Percentiles rank a stretch among this genome's conserved stretches.
phyloP scores from a whole-genome alignment of 148 eudicot genomes.

The Rhododendron ovatum region DNA sequence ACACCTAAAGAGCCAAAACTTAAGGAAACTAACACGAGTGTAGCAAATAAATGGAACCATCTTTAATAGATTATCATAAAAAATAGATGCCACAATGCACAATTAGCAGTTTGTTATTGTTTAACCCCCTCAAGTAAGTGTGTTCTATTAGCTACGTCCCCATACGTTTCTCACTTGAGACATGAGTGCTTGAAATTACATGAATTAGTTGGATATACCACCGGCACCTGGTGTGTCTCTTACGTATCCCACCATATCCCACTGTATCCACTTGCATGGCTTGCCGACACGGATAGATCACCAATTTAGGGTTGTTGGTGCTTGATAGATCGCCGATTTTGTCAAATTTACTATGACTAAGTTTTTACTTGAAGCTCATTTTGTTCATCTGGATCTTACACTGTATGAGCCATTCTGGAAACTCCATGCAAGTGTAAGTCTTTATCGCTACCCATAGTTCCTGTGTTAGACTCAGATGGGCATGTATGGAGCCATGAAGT shows the following conservation, averaged over 20 bases:
- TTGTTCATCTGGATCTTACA: not conserved
- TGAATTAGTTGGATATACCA: not conserved
- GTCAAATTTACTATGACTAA: not conserved
- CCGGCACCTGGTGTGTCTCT: not conserved
- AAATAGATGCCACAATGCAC: not conserved
- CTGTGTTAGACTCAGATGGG: not conserved
- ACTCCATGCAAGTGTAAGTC: not conserved
- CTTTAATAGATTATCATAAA: not conserved
- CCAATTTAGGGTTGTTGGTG: not conserved
- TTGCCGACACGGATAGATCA: not conserved
- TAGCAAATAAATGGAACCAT: not conserved
- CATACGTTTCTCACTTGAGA: not conserved
- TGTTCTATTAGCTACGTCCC: not conserved
- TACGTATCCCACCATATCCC: not conserved
- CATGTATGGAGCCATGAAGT: not conserved
- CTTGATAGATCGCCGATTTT: not conserved
- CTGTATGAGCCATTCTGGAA: not conserved
- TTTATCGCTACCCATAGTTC: not conserved
- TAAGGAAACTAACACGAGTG: not conserved
- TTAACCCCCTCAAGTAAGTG: not conserved
- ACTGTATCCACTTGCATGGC: not conserved
- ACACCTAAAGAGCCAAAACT: not conserved
- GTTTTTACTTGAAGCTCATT: not conserved
- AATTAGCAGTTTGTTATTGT: not conserved
- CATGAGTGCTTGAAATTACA: not conserved